phyloP scores from a whole-genome alignment of 352 stramenopile species.

The Globisporangium alternatum region DNA sequence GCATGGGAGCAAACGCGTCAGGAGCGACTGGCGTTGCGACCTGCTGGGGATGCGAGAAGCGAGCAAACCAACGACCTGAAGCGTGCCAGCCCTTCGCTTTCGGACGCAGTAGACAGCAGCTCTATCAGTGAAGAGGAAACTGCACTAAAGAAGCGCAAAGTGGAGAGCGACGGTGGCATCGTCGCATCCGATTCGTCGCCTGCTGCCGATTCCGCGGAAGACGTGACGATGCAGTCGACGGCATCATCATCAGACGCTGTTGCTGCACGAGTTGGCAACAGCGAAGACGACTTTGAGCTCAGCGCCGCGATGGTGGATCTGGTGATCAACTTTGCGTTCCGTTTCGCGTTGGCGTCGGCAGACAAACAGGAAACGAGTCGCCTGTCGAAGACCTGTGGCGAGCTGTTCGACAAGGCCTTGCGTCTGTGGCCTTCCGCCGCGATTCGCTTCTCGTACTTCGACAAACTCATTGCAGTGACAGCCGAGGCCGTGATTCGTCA shows the following conservation, averaged over 20 bases:
- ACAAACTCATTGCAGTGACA: constrained; percentile 89
- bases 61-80: constrained; percentile 18
- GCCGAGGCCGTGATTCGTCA: constrained; percentile 82
- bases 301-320: constrained; percentile 88
- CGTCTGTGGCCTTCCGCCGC: constrained; percentile 79
- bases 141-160: constrained; percentile 44
- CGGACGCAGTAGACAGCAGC: neutral
- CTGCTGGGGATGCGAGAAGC: neutral
- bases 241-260: neutral
- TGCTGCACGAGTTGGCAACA: constrained; percentile 21
- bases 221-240: constrained; percentile 12
- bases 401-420: constrained; percentile 86
- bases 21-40: constrained; percentile 43
- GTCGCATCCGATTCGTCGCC: constrained; percentile 19
- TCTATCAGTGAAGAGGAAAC: constrained; percentile 8
- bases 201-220: constrained; percentile 12
- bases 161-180: constrained; percentile 25
- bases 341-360: constrained; percentile 84
- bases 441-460: constrained; percentile 90
- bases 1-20: constrained; percentile 92
- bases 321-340: constrained; percentile 91
- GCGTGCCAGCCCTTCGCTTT: constrained; percentile 9
- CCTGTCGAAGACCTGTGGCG: constrained; percentile 85
- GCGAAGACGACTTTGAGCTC: constrained; percentile 86
- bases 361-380: constrained; percentile 88